A percentile compares a stretch with the other conserved stretches of the same genome.
Evolutionary conservation across 257 asterid genomes (phyloP).

Genomic region (Handroanthus guayacan): DNA sequence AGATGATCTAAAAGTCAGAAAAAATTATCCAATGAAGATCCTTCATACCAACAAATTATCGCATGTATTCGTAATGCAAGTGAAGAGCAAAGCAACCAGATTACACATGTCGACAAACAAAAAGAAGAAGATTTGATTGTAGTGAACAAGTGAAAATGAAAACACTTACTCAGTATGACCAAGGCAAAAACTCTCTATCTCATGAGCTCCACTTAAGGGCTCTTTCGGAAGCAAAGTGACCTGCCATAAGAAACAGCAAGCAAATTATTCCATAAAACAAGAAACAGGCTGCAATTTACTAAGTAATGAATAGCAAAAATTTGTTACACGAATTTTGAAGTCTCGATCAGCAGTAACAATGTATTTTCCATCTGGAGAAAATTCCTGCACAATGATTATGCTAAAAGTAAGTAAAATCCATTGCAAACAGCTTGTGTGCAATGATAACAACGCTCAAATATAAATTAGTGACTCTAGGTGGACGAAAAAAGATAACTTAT

Average conservation of each 20-base stretch:
- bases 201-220: slow-evolving; percentile 83
- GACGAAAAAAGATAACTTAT: not conserved
- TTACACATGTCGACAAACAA: not conserved
- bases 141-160: slow-evolving; percentile 8
- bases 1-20: not conserved
- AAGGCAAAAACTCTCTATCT: slow-evolving; percentile 90
- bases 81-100: not conserved
- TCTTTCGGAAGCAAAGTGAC: slow-evolving; percentile 78
- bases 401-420: slow-evolving; percentile 9
- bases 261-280: slow-evolving; percentile 13
- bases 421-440: not conserved
- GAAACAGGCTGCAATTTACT: slow-evolving; percentile 14
- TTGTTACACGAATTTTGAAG: slow-evolving; percentile 89
- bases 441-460: not conserved
- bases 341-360: slow-evolving; percentile 92
- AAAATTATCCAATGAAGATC: not conserved
- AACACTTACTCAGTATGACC: slow-evolving; percentile 89
- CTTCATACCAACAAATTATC: not conserved
- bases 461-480: not conserved
- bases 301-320: slow-evolving; percentile 22
- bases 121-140: not conserved
- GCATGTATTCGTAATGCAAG: not conserved
- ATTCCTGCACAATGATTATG: slow-evolving; percentile 61
- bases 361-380: slow-evolving; percentile 78
- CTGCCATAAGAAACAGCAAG: slow-evolving; percentile 51